These are phyloP conservation scores for Phalaenopsis aphrodite DNA, from an alignment of 106 monocot species.

Conservation along the genomic window DNA sequence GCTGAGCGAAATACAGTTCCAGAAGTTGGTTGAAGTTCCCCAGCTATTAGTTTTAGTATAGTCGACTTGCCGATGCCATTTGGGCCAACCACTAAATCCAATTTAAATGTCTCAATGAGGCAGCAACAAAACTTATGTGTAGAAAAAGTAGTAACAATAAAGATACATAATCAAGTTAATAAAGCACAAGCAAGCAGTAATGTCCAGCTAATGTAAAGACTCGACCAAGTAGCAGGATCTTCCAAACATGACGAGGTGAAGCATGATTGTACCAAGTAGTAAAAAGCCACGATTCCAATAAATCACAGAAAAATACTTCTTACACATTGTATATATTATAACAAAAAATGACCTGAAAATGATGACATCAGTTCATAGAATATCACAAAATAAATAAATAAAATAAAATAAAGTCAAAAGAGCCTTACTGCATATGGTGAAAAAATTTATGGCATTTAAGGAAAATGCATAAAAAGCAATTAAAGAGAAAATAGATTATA, in stretches of 20 bases:
- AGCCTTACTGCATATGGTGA: not conserved
- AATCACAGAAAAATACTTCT: not conserved
- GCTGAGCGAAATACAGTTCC: conserved; percentile 96
- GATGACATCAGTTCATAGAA: conserved; percentile 1
- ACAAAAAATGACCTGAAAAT: not conserved
- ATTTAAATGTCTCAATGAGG: conserved; percentile 19
- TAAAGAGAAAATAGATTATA: not conserved
- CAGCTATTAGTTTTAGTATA: conserved; percentile 94
- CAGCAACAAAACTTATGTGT: conserved; percentile 13
- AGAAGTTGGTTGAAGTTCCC: conserved; percentile 97
- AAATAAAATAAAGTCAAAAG: not conserved
- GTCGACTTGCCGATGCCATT: conserved; percentile 99
- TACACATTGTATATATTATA: not conserved
- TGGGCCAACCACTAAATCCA: conserved; percentile 90
- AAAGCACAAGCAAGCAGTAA: not conserved
- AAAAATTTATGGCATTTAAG: not conserved
- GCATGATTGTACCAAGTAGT: not conserved
- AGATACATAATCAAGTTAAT: conserved; percentile 5
- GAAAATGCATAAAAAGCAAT: not conserved
- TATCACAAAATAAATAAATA: not conserved
- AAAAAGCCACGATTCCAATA: not conserved
- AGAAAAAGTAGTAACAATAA: not conserved
- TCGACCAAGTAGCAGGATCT: not conserved
- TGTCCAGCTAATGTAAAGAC: not conserved
- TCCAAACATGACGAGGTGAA: not conserved